phyloP scores from a whole-genome alignment of 164 flowering plant genomes.

The Vitis amurensis region DNA sequence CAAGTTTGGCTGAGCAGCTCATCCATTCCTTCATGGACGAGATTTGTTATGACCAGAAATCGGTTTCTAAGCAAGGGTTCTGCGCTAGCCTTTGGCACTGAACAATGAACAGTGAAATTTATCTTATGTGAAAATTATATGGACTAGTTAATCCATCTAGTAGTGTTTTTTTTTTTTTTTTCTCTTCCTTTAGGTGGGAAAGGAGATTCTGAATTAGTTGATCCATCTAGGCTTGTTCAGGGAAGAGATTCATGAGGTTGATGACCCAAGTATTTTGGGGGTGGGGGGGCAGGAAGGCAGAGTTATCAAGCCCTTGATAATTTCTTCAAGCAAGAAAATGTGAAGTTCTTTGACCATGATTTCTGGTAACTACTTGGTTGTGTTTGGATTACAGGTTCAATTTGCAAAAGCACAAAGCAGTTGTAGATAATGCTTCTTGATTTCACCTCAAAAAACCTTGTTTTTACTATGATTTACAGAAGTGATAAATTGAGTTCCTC shows the following conservation, averaged over 20 bases:
- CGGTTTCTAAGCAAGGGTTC: slow-evolving; percentile 27
- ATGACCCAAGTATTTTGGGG: too few relatives aligned
- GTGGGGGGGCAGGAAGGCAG: too few relatives aligned
- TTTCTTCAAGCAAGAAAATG: slow-evolving; percentile 2
- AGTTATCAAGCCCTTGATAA: not conserved
- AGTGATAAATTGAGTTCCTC: too few relatives aligned
- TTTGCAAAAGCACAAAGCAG: too few relatives aligned
- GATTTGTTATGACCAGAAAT: slow-evolving; percentile 36
- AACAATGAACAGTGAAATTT: not conserved
- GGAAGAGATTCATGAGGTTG: too few relatives aligned
- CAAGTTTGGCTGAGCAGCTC: slow-evolving; percentile 75
- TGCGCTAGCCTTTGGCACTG: slow-evolving; percentile 51
- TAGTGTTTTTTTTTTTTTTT: not conserved
- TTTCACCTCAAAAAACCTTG: too few relatives aligned
- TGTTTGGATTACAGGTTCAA: too few relatives aligned
- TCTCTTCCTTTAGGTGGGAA: too few relatives aligned
- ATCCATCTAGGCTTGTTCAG: too few relatives aligned
- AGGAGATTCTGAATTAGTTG: too few relatives aligned
- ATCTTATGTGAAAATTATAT: not conserved
- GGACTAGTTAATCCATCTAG: not conserved
- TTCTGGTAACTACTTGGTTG: not conserved
- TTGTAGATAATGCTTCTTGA: too few relatives aligned
- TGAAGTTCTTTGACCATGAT: not conserved
- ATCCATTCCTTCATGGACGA: slow-evolving; percentile 52
- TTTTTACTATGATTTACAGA: too few relatives aligned